Evolutionary conservation across 163 green algal species (phyloP), one percentile per base, ranked within the genome.

Genomic region (Botryococcus braunii): DNA sequence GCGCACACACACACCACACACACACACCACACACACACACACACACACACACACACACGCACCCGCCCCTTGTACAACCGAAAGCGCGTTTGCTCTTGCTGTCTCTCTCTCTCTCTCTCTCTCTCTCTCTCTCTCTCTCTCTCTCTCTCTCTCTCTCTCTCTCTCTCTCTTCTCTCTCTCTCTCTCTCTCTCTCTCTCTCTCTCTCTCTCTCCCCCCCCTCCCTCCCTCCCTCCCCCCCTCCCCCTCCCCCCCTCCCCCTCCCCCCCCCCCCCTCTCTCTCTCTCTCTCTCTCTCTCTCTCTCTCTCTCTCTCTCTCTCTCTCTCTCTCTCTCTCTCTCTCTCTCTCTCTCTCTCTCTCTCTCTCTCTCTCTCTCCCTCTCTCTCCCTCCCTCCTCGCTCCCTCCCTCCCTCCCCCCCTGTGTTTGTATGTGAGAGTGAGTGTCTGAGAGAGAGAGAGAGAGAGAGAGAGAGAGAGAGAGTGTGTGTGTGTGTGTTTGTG

Each of bases 131-230:
- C n/a, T 32, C 37, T 39, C 60, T 39, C 23, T 40, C 49, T 27
- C 38, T 60, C 11, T 62, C 29, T n/a, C 29, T 56, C 21, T 7
- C 56, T 58, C 34, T 65, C 68, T n/a, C 68, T 63, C n/a, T 74
- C 34, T 40, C 66, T 43, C 40, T 68, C 49, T 3, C 61, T 27
- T 41, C 68, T 32, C 13, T 69, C 58, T 6, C 62, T 11, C 11
- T 37, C 23, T 35, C 72, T 39, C 5, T 70, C 41, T 41, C 65
- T 69, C 36, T 62, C 70, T n/a, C 59, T 49, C 31, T 49, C 52
- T 25, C 47, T 17, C 27, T 31, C 62, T 29, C 39, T 34, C 23
- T 52, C 52, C 31, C 38, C 59, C 36, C 61, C 32, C 27, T 68
- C 6, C 25, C 35, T 40, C 34, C 27, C 39, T 58, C 36, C 9